phyloP scores from a whole-genome alignment of 148 eudicot species.

The Heliamphora exappendiculata region DNA sequence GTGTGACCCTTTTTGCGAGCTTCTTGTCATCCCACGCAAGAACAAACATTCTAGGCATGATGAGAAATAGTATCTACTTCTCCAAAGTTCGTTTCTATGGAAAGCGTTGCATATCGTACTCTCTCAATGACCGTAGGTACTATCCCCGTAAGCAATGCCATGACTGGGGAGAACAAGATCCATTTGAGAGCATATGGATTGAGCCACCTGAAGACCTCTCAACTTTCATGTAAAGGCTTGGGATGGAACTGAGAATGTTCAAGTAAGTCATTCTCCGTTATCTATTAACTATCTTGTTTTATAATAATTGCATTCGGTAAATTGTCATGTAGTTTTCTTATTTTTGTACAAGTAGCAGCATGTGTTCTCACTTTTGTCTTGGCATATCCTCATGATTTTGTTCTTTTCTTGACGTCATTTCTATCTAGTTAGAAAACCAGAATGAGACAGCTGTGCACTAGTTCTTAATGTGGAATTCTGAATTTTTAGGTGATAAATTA shows the following conservation, averaged over 20 bases:
- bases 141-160: slow-evolving; percentile 73
- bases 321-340: neutral
- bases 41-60: slow-evolving; percentile 57
- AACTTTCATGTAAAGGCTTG: slow-evolving; percentile 25
- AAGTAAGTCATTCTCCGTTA: neutral
- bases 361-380: neutral
- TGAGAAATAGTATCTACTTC: slow-evolving; percentile 74
- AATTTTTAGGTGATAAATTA: too few relatives aligned
- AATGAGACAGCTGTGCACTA: neutral
- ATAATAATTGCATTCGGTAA: neutral
- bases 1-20: slow-evolving; percentile 65
- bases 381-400: neutral
- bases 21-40: slow-evolving; percentile 75
- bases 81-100: slow-evolving; percentile 79
- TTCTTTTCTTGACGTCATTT: neutral
- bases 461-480: too few relatives aligned
- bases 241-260: slow-evolving; percentile 1
- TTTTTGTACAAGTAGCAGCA: neutral
- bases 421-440: neutral
- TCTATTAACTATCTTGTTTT: neutral
- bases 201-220: slow-evolving; percentile 62
- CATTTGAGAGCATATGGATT: slow-evolving; percentile 77
- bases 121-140: slow-evolving; percentile 54
- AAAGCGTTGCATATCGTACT: slow-evolving; percentile 65
- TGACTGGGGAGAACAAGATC: slow-evolving; percentile 92